Conservation (phyloP, 352 stramenopile species). For the Globisporangium camurandrum region DNA sequence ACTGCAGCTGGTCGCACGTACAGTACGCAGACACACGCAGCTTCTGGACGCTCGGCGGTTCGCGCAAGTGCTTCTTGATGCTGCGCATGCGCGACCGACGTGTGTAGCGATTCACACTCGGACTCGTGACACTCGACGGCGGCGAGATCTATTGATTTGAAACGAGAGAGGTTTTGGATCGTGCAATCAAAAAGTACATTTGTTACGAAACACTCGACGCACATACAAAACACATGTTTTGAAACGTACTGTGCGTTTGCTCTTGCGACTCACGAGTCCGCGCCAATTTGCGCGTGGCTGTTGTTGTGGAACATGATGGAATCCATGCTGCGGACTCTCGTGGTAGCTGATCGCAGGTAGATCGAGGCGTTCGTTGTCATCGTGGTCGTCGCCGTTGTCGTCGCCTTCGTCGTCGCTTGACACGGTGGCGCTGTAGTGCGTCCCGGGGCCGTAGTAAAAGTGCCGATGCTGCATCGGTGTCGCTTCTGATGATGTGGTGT, state of each 20-base stretch:
- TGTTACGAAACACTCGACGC: not conserved
- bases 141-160: constrained; percentile 22
- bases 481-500: constrained; percentile 3
- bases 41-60: constrained; percentile 64
- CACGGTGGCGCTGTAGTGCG: constrained; percentile 39
- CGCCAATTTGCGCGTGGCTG: constrained; percentile 55
- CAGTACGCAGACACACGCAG: constrained; percentile 82
- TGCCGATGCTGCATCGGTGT: constrained; percentile 31
- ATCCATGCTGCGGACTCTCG: too few relatives aligned
- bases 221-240: not conserved
- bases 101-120: constrained; percentile 66
- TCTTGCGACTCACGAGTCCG: constrained; percentile 34
- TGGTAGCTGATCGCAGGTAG: constrained; percentile 37
- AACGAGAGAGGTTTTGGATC: too few relatives aligned
- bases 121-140: constrained; percentile 21
- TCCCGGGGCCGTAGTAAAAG: constrained; percentile 44
- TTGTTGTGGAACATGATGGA: too few relatives aligned
- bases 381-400: constrained; percentile 25
- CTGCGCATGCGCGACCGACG: constrained; percentile 73
- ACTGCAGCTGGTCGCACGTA: constrained; percentile 71
- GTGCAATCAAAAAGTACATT: too few relatives aligned
- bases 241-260: constrained; percentile 31
- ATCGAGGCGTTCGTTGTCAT: constrained; percentile 28
- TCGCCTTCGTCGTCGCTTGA: constrained; percentile 34
- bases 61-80: constrained; percentile 75